Percentiles rank a stretch among this genome's conserved stretches.
phyloP scores from a whole-genome alignment of 306 rosid species.

The Ceratonia siliqua region DNA sequence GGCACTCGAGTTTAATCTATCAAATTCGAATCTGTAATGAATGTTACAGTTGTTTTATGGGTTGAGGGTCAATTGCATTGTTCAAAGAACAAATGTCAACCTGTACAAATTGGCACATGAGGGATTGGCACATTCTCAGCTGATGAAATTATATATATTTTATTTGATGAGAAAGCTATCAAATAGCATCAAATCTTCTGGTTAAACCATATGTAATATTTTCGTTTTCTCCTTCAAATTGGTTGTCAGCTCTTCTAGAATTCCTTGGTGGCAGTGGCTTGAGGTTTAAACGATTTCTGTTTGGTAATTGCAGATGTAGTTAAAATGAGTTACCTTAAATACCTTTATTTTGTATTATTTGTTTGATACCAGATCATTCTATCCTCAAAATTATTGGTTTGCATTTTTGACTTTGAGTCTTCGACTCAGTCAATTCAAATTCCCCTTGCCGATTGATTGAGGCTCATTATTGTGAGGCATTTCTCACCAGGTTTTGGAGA shows the following conservation, averaged over 20 bases:
- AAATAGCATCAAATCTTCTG: background rate
- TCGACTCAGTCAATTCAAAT: slow-evolving; percentile 6
- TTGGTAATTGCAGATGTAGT: slow-evolving; percentile 19
- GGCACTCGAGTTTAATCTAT: background rate
- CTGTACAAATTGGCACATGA: background rate
- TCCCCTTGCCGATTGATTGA: slow-evolving; percentile 28
- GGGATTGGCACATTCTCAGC: background rate
- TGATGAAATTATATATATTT: background rate
- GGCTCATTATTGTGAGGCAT: slow-evolving; percentile 37
- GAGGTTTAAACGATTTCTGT: slow-evolving; percentile 11
- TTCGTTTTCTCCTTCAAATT: background rate
- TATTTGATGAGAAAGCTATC: background rate
- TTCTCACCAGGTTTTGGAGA: slow-evolving; percentile 75
- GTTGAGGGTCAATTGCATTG: background rate
- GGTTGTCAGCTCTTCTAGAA: slow-evolving; percentile 11
- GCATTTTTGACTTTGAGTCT: slow-evolving; percentile 15
- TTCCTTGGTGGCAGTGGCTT: slow-evolving; percentile 6
- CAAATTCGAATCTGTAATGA: background rate
- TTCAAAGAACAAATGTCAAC: background rate
- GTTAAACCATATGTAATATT: background rate
- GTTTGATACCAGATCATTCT: background rate
- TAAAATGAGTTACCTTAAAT: slow-evolving; percentile 17
- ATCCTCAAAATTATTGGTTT: slow-evolving; percentile 5
- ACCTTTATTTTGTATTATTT: slow-evolving; percentile 17
- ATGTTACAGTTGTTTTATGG: background rate